Evolutionary conservation across 2,329 filamentous ascomycete species (phyloP).

Genomic region (Calycina herbarum): DNA sequence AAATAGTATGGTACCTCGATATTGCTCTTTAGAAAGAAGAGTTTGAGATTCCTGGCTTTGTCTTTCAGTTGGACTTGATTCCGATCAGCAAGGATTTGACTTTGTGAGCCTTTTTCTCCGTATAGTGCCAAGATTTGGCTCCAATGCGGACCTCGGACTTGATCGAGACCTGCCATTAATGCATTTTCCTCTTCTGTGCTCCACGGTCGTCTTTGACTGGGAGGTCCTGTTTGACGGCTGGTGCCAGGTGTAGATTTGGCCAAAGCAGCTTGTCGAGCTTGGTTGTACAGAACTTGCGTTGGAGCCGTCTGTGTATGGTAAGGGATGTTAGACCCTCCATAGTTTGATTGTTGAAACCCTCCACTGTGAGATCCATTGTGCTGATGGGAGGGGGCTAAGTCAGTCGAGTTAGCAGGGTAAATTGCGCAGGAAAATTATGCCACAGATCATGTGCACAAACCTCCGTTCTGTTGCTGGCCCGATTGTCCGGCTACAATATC

Average conservation of each 20-base stretch:
- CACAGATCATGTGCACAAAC: constrained; percentile 11
- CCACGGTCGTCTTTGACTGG: constrained; percentile 72
- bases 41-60: constrained; percentile 84
- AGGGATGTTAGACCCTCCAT: constrained; percentile 14
- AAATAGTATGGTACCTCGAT: constrained; percentile 89
- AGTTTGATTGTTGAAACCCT: constrained; percentile 9
- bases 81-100: constrained; percentile 80
- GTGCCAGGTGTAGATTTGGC: constrained; percentile 53
- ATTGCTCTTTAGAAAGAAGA: constrained; percentile 89
- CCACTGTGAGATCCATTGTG: constrained; percentile 11
- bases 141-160: constrained; percentile 90
- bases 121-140: constrained; percentile 86
- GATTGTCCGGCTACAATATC: constrained; percentile 12
- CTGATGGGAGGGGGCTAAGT: constrained; percentile 9
- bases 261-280: constrained; percentile 54
- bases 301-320: constrained; percentile 42
- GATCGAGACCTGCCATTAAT: constrained; percentile 82
- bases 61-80: constrained; percentile 93
- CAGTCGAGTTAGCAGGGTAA: constrained; percentile 6
- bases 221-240: constrained; percentile 51
- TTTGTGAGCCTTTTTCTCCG: constrained; percentile 75
- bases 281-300: constrained; percentile 59
- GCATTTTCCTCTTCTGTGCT: constrained; percentile 87
- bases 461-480: constrained; percentile 19
- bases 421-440: background rate